These are phyloP conservation scores for Nymphaea thermarum DNA, from an alignment of 164 flowering plant species.

Conservation along the genomic window DNA sequence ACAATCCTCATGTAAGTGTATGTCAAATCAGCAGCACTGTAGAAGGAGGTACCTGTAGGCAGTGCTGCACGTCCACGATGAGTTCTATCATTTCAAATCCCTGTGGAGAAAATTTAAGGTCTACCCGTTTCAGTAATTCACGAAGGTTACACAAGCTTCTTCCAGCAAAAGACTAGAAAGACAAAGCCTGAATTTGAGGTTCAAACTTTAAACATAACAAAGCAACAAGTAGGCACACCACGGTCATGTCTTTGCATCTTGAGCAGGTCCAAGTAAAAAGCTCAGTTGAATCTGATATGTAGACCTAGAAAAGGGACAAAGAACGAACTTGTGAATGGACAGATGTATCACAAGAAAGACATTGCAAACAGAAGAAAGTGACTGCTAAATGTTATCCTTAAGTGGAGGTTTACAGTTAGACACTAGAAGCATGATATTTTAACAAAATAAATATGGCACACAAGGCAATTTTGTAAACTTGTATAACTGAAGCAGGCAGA, in stretches of 20 bases:
- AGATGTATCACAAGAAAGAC: neutral
- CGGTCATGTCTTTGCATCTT: conserved; percentile 61
- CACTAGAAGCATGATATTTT: neutral
- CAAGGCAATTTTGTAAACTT: too few species aligned
- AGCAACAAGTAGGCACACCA: conserved; percentile 32
- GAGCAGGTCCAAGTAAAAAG: conserved; percentile 95
- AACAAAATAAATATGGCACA: neutral
- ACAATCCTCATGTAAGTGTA: too few species aligned
- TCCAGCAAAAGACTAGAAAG: neutral
- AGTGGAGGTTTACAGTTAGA: too few species aligned
- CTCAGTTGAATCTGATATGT: conserved; percentile 80
- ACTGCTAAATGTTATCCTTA: too few species aligned
- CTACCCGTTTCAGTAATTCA: neutral
- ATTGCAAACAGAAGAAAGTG: too few species aligned
- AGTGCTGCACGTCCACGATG: conserved; percentile 81
- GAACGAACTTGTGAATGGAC: neutral
- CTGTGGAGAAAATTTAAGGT: conserved; percentile 21
- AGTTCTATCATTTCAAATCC: conserved; percentile 88
- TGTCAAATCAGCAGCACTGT: too few species aligned
- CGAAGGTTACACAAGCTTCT: neutral
- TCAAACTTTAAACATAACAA: neutral
- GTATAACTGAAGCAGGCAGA: neutral
- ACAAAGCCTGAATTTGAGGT: neutral
- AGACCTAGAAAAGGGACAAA: conserved; percentile 48
- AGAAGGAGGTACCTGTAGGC: conserved; percentile 64